phyloP scores from a whole-genome alignment of 2,329 filamentous ascomycete genomes.

The Thelonectria discophora region DNA sequence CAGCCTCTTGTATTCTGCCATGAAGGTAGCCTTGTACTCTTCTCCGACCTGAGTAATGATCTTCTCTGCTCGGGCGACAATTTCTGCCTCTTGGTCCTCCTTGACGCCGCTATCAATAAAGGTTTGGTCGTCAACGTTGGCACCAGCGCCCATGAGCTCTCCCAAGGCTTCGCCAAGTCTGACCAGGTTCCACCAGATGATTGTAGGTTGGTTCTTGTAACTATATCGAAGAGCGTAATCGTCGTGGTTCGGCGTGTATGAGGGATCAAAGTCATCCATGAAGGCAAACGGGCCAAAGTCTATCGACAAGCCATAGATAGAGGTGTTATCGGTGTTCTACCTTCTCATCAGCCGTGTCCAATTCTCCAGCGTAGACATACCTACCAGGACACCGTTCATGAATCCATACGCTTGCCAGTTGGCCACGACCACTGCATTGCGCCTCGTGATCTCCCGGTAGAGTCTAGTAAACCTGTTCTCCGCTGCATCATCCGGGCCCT shows the following conservation, averaged over 20 bases:
- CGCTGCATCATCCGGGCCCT: slow-evolving; percentile 73
- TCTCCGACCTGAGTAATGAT: slow-evolving; percentile 83
- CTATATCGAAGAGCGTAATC: slow-evolving; percentile 87
- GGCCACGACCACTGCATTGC: slow-evolving; percentile 88
- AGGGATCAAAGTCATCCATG: slow-evolving; percentile 94
- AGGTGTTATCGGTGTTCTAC: slow-evolving; percentile 94
- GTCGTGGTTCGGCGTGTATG: slow-evolving; percentile 97
- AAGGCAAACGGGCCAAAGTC: slow-evolving; percentile 98
- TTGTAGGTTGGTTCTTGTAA: slow-evolving; percentile 92
- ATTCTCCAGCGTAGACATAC: slow-evolving; percentile 7
- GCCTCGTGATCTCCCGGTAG: slow-evolving; percentile 85
- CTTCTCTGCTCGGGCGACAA: slow-evolving; percentile 82
- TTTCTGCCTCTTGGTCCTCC: slow-evolving; percentile 68
- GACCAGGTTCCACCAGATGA: slow-evolving; percentile 99
- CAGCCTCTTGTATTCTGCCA: slow-evolving; percentile 86
- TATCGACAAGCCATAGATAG: slow-evolving; percentile 85
- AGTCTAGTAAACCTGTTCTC: slow-evolving; percentile 90
- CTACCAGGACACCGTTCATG: slow-evolving; percentile 88
- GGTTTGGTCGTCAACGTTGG: slow-evolving; percentile 72
- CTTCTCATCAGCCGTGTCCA: slow-evolving; percentile 31
- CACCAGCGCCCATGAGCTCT: slow-evolving; percentile 84
- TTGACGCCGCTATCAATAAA: slow-evolving; percentile 78
- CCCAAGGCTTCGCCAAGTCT: slow-evolving; percentile 88
- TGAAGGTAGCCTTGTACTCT: slow-evolving; percentile 88
- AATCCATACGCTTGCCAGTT: slow-evolving; percentile 99